Percentiles rank a stretch among this genome's conserved stretches.
Conservation (phyloP, 2,329 filamentous ascomycete species). For the Exophiala aquamarina region DNA sequence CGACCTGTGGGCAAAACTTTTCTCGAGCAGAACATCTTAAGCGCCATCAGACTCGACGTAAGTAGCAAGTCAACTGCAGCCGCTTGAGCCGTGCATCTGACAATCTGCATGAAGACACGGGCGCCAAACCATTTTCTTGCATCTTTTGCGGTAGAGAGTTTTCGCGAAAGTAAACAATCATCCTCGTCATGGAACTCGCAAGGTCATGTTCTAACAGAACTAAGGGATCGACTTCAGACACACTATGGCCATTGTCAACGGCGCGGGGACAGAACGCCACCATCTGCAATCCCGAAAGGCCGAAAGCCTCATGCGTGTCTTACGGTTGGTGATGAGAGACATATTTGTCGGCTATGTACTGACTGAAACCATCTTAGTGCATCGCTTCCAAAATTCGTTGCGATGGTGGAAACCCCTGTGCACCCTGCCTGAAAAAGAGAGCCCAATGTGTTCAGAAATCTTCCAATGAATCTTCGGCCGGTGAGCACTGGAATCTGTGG, state of each 20-base stretch:
- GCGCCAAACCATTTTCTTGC: slow-evolving; percentile 49
- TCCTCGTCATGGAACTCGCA: background rate
- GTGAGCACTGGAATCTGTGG: slow-evolving; percentile 21
- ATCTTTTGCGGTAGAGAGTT: slow-evolving; percentile 47
- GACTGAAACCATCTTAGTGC: slow-evolving; percentile 34
- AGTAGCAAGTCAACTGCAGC: slow-evolving; percentile 23
- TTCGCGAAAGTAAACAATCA: slow-evolving; percentile 36
- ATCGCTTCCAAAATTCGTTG: slow-evolving; percentile 50
- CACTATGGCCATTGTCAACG: slow-evolving; percentile 45
- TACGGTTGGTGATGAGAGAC: slow-evolving; percentile 36
- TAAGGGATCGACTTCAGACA: slow-evolving; percentile 47
- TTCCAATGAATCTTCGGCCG: slow-evolving; percentile 19
- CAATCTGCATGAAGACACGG: slow-evolving; percentile 38
- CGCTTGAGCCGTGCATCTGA: slow-evolving; percentile 13
- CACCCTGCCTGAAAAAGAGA: slow-evolving; percentile 44
- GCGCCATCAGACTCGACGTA: slow-evolving; percentile 48
- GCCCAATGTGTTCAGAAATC: slow-evolving; percentile 36
- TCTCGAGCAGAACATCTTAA: slow-evolving; percentile 51
- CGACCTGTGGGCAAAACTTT: slow-evolving; percentile 44
- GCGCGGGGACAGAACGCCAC: slow-evolving; percentile 44
- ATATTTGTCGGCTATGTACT: background rate
- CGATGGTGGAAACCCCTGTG: slow-evolving; percentile 45
- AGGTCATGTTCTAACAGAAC: slow-evolving; percentile 6
- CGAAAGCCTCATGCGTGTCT: slow-evolving; percentile 49
- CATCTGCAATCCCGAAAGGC: slow-evolving; percentile 47